Conservation (phyloP, 345 rosid genomes). For the Pistacia integerrima region DNA sequence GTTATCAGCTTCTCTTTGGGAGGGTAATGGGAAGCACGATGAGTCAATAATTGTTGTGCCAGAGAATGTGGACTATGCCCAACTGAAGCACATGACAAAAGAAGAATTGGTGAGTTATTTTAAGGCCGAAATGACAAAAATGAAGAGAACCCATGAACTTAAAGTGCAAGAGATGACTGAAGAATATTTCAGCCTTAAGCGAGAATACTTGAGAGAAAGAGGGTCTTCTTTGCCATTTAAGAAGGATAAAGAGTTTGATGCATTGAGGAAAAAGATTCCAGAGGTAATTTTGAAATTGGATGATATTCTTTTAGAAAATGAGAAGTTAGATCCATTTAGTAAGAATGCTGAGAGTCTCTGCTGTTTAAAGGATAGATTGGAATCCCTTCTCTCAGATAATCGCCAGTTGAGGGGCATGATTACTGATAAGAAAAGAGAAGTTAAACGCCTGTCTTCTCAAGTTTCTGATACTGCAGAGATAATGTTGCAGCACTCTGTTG, state of each 20-base stretch:
- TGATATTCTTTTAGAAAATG: slow-evolving; percentile 53
- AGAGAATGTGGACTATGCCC: slow-evolving; percentile 50
- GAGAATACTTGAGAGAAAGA: slow-evolving; percentile 63
- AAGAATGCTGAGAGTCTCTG: slow-evolving; percentile 40
- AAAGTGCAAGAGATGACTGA: slow-evolving; percentile 64
- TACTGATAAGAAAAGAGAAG: slow-evolving; percentile 44
- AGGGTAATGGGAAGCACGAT: slow-evolving; percentile 69
- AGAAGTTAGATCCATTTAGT: slow-evolving; percentile 31
- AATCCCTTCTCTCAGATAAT: slow-evolving; percentile 57
- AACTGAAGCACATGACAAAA: slow-evolving; percentile 39
- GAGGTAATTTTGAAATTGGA: slow-evolving; percentile 58
- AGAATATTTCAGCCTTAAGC: slow-evolving; percentile 52
- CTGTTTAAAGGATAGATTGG: slow-evolving; percentile 47
- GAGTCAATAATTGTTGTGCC: slow-evolving; percentile 43
- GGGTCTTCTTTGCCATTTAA: slow-evolving; percentile 48
- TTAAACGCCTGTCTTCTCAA: slow-evolving; percentile 38
- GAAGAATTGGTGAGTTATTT: slow-evolving; percentile 54
- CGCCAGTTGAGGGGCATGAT: slow-evolving; percentile 45
- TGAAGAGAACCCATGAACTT: slow-evolving; percentile 80
- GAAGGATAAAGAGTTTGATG: slow-evolving; percentile 79
- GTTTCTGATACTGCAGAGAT: slow-evolving; percentile 54
- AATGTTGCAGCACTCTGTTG: slow-evolving; percentile 37
- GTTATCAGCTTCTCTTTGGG: slow-evolving; percentile 42
- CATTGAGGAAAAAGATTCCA: slow-evolving; percentile 68
- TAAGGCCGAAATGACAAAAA: slow-evolving; percentile 74